phyloP scores from a whole-genome alignment of 148 eudicot genomes.

The Fagopyrum homotropicum region DNA sequence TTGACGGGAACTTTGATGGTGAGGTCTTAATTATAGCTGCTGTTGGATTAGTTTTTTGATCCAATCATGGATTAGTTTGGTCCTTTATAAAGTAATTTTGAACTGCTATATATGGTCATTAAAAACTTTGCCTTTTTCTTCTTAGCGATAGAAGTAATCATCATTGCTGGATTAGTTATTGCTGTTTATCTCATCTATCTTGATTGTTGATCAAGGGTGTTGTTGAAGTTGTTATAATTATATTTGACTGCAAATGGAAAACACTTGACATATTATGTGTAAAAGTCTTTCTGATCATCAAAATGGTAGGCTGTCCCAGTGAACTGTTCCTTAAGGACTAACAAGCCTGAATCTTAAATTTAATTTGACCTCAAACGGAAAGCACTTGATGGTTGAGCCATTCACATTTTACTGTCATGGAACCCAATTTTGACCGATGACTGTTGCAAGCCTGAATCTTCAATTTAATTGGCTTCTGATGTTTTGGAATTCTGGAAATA shows the following conservation, averaged over 20 bases:
- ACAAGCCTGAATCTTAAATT: neutral
- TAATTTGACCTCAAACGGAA: too few species aligned
- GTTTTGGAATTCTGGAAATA: neutral
- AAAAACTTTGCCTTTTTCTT: neutral
- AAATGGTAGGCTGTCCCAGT: neutral
- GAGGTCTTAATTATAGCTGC: conserved; percentile 4
- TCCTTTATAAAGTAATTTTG: neutral
- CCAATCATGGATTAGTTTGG: neutral
- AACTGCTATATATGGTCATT: neutral
- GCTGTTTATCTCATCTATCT: neutral
- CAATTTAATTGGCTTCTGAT: neutral
- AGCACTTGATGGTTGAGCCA: neutral
- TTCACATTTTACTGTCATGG: neutral
- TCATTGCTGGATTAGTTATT: neutral
- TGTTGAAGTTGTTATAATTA: neutral
- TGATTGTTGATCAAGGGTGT: neutral
- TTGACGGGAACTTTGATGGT: conserved; percentile 78
- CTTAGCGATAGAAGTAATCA: neutral
- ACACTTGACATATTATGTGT: neutral
- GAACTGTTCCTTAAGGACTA: neutral
- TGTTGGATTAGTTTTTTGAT: neutral
- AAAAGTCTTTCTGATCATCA: neutral
- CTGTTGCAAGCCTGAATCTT: neutral
- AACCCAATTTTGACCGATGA: neutral
- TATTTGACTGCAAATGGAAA: neutral